Conservation (phyloP, 2,329 filamentous ascomycete genomes). For the Alternaria brassicae region DNA sequence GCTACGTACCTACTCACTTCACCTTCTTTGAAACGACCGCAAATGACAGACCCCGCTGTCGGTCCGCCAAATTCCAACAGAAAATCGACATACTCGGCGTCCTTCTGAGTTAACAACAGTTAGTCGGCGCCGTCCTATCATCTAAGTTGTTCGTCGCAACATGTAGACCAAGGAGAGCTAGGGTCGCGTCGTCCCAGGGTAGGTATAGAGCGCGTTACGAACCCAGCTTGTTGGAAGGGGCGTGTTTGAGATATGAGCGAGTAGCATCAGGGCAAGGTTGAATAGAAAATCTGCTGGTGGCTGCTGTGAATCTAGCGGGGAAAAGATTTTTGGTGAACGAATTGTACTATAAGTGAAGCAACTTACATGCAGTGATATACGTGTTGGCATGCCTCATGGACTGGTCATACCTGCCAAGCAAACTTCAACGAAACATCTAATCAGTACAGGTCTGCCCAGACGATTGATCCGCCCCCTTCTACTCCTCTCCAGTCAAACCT, state of each 20-base stretch:
- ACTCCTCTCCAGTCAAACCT: neutral
- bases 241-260: neutral
- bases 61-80: neutral
- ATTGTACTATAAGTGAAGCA: neutral
- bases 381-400: too few relatives aligned
- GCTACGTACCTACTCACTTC: neutral
- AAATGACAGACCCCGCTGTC: neutral
- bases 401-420: neutral
- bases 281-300: neutral
- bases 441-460: neutral
- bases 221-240: neutral
- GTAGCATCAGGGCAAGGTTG: neutral
- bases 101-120: neutral
- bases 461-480: neutral
- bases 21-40: neutral
- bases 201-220: neutral
- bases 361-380: neutral
- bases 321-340: neutral
- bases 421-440: neutral
- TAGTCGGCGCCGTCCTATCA: neutral
- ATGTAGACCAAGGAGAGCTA: neutral
- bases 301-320: neutral
- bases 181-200: neutral
- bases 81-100: neutral
- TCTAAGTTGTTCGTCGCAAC: neutral